Conservation (phyloP, 2,329 filamentous ascomycete genomes). For the Emmonsiellopsis sp. region DNA sequence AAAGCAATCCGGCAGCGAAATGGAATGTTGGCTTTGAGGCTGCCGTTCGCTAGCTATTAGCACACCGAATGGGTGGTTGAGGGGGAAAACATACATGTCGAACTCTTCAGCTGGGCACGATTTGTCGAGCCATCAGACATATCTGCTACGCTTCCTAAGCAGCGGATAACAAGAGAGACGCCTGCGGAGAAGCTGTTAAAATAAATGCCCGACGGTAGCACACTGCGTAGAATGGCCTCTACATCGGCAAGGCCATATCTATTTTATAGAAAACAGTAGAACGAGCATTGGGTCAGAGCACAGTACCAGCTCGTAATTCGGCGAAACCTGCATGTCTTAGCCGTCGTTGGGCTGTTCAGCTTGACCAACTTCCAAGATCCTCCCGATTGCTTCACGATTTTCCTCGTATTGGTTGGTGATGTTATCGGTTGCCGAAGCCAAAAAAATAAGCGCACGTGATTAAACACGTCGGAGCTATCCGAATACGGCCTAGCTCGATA, state of each 20-base stretch:
- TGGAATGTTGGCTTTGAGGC: slow-evolving; percentile 55
- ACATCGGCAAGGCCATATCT: not conserved
- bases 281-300: not conserved
- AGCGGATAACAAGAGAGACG: not conserved
- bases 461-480: not conserved
- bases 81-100: slow-evolving; percentile 5
- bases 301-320: not conserved
- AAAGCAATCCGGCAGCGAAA: slow-evolving; percentile 79
- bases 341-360: not conserved
- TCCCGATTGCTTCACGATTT: not conserved
- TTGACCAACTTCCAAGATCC: not conserved
- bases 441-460: not conserved
- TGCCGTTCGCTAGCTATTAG: slow-evolving; percentile 7
- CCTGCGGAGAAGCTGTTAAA: no score
- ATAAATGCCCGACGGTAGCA: not conserved
- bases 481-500: not conserved
- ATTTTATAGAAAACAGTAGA: not conserved
- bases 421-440: not conserved
- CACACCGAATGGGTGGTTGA: not conserved
- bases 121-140: slow-evolving; percentile 10
- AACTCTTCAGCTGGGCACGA: slow-evolving; percentile 6
- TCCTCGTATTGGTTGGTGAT: not conserved
- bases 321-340: not conserved
- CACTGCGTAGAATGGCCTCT: not conserved
- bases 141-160: not conserved